Evolutionary conservation across 768 basidiomycete genomes (phyloP).

Genomic region (Trichaptum fuscoviolaceum): DNA sequence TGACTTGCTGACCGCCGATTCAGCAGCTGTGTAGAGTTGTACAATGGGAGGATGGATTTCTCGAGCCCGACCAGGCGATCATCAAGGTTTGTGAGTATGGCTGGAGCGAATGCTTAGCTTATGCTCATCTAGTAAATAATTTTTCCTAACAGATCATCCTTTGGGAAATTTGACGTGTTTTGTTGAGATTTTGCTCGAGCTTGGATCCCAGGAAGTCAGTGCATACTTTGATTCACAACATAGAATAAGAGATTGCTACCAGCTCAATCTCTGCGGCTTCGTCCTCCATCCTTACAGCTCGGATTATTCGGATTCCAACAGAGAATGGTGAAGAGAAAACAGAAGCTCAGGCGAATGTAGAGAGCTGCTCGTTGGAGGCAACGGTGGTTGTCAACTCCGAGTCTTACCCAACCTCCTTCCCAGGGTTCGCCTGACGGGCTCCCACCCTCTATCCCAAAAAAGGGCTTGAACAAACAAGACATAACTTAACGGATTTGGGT

Average conservation of each 20-base stretch:
- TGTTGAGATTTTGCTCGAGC: conserved; percentile 86
- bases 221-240: neutral
- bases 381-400: no score
- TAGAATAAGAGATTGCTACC: conserved; percentile 25
- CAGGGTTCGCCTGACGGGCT: no score
- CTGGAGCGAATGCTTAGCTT: conserved; percentile 37
- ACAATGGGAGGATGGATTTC: conserved; percentile 80
- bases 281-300: conserved; percentile 36
- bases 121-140: conserved; percentile 5
- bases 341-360: no score
- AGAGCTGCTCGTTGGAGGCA: no score
- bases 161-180: conserved; percentile 79
- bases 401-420: no score
- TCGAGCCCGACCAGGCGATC: conserved; percentile 76
- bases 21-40: conserved; percentile 69
- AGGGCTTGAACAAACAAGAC: no score
- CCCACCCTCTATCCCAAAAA: no score
- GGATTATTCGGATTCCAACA: neutral
- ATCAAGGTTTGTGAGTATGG: conserved; percentile 81
- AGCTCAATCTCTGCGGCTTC: conserved; percentile 76
- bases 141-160: conserved; percentile 70
- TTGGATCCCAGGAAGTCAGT: conserved; percentile 21
- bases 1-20: conserved; percentile 68
- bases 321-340: no score
- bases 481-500: no score